Base-by-base conservation (phyloP, 176 grass and related monocot genomes). In the Aegilops speltoides region DNA sequence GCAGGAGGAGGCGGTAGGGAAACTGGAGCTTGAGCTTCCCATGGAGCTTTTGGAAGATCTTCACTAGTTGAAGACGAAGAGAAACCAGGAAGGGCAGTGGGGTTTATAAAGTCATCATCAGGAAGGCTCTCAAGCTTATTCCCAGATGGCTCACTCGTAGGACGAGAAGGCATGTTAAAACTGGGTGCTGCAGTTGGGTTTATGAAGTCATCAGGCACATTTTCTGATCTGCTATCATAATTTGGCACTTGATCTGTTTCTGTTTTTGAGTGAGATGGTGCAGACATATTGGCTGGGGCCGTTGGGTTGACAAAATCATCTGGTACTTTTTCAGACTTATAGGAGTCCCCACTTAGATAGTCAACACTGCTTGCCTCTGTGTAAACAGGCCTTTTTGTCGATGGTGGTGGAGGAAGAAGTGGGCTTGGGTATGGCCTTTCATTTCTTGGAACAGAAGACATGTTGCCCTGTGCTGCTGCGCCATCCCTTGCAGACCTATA, bases 401-500 rank as follows among this genome's bases (percentile, higher is more conserved):
- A 70, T 43, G 96, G 93, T 26, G 96, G 95, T 26, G 96, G 96
- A 85, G 93, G 90, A 83, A 96, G 84, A 87, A 90, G 84, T n/a
- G 88, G 86, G 72, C 86, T 92, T 82, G 88, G 76, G 37, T 72
- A 87, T 34, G 87, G 48, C 84, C 50, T 92, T 64, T 80, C 91
- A 80, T 82, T 90, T 77, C 66, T 90, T 3, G 78, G 43, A 79
- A 68, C 61, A 76, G 84, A 89, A 66, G 89, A 63, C 59, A 81
- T 43, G 16, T 77, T 97, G 20, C 66, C 81, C 60, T 92, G 92
- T 76, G 89, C 40, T 82, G 73, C 84, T 83, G 92, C 50, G 45
- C 82, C 90, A 80, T 97, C 94, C 74, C 92, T 90, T 20, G 89
- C 85, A 86, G 87, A 92, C 88, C 94, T 97, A 82, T 17, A 86